A percentile compares a stretch with the other conserved stretches of the same genome.
Evolutionary conservation across 306 rosid species (phyloP).

Genomic region (Cucurbita argyrosperma): DNA sequence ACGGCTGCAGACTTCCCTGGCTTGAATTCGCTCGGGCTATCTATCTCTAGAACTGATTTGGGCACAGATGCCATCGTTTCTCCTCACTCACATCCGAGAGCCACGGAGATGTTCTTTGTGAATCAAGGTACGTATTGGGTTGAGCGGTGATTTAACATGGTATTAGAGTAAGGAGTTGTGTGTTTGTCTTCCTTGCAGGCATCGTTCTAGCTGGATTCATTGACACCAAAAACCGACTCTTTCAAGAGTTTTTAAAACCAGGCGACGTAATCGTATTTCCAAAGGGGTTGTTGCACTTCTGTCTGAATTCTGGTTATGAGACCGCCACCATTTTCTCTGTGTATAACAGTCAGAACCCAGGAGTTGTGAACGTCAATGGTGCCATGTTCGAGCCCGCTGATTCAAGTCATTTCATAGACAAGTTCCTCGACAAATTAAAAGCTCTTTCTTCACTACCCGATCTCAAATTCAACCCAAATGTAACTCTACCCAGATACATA

Average conservation of each 20-base stretch:
- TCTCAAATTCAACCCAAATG: conserved; percentile 13
- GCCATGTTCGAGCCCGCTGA: conserved; percentile 17
- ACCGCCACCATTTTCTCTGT: conserved; percentile 37
- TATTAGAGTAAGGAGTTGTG: neutral
- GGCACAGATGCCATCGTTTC: conserved; percentile 29
- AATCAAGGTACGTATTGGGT: conserved; percentile 16
- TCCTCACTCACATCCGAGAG: conserved; percentile 64
- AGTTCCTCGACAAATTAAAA: conserved; percentile 17
- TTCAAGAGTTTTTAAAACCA: conserved; percentile 17
- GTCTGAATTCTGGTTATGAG: conserved; percentile 29
- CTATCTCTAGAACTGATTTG: conserved; percentile 48
- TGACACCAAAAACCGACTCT: conserved; percentile 35
- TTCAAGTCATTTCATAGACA: conserved; percentile 18
- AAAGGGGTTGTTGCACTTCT: conserved; percentile 53
- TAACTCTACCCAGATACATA: neutral
- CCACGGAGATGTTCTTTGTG: conserved; percentile 51
- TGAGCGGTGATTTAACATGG: neutral
- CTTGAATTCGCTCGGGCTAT: conserved; percentile 55
- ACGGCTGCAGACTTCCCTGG: conserved; percentile 51
- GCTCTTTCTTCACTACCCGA: conserved; percentile 16
- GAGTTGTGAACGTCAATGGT: conserved; percentile 16
- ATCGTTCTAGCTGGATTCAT: conserved; percentile 35
- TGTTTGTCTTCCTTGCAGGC: neutral
- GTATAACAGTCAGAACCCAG: conserved; percentile 64
- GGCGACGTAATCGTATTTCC: conserved; percentile 75